Conservation (phyloP, 1,284 basidiomycete genomes). For the Rhodotorula sp. region DNA sequence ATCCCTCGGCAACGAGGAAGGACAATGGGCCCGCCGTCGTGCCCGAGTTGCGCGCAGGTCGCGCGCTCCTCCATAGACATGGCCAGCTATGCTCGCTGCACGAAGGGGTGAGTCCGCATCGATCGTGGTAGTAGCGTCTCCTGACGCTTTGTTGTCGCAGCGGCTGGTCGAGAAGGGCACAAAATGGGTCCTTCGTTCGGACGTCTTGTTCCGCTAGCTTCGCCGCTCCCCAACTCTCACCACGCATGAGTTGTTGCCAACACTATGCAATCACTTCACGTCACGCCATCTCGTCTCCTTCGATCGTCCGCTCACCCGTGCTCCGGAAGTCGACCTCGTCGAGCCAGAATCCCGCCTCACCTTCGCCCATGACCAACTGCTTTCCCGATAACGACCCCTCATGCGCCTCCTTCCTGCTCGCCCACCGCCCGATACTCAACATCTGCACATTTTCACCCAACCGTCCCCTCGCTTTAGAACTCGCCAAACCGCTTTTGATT, state of each 20-base stretch:
- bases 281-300: too few relatives aligned
- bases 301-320: too few relatives aligned
- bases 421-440: conserved; percentile 3
- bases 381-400: not conserved
- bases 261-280: too few relatives aligned
- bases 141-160: not conserved
- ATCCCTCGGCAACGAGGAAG: conserved; percentile 48
- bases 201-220: conserved; percentile 62
- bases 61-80: conserved; percentile 69
- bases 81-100: conserved; percentile 72
- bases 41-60: conserved; percentile 63
- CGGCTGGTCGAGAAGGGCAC: conserved; percentile 59
- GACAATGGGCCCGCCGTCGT: conserved; percentile 52
- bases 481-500: not conserved
- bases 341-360: too few relatives aligned
- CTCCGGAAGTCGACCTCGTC: too few relatives aligned
- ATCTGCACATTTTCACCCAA: conserved; percentile 1
- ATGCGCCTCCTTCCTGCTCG: not conserved
- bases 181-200: conserved; percentile 73
- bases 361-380: conserved; percentile 43
- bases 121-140: not conserved
- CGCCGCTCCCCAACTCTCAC: too few relatives aligned
- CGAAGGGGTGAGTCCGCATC: conserved; percentile 60
- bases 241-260: too few relatives aligned
- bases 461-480: not conserved